Conservation (phyloP, 2,329 filamentous ascomycete species). For the Thielaviopsis punctulata region DNA sequence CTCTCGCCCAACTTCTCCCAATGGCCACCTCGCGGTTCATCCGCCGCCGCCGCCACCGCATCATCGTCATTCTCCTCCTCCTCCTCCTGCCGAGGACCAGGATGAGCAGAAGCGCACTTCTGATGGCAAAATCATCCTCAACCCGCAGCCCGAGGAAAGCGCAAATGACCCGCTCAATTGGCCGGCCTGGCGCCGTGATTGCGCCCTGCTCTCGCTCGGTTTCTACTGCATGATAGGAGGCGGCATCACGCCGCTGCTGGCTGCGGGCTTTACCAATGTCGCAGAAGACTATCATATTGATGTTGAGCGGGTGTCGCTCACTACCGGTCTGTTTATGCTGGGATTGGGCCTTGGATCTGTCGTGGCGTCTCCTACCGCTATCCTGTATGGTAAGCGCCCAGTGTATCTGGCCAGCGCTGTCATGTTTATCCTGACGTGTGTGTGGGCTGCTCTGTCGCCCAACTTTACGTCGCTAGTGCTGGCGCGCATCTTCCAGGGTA, state of each 20-base stretch:
- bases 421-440: conserved; percentile 56
- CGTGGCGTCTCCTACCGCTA: conserved; percentile 75
- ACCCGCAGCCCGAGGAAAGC: conserved; percentile 83
- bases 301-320: conserved; percentile 61
- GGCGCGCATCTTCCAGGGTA: conserved; percentile 72
- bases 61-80: conserved; percentile 9
- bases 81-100: conserved; percentile 14
- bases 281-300: conserved; percentile 46
- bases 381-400: conserved; percentile 76
- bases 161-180: conserved; percentile 87
- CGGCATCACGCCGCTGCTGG: conserved; percentile 78
- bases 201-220: conserved; percentile 63
- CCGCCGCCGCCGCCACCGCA: conserved; percentile 6
- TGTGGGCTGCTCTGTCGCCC: conserved; percentile 79
- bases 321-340: conserved; percentile 88
- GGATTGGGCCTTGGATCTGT: conserved; percentile 75
- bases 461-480: conserved; percentile 63
- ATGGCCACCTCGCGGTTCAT: conserved; percentile 12
- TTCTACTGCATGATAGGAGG: conserved; percentile 89
- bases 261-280: conserved; percentile 76
- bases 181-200: conserved; percentile 65
- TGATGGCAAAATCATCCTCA: conserved; percentile 71
- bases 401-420: conserved; percentile 68
- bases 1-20: background rate
- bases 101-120: conserved; percentile 54